Percentiles rank a stretch among this genome's conserved stretches.
phyloP scores from a whole-genome alignment of 306 rosid genomes.

The Fragaria iinumae region DNA sequence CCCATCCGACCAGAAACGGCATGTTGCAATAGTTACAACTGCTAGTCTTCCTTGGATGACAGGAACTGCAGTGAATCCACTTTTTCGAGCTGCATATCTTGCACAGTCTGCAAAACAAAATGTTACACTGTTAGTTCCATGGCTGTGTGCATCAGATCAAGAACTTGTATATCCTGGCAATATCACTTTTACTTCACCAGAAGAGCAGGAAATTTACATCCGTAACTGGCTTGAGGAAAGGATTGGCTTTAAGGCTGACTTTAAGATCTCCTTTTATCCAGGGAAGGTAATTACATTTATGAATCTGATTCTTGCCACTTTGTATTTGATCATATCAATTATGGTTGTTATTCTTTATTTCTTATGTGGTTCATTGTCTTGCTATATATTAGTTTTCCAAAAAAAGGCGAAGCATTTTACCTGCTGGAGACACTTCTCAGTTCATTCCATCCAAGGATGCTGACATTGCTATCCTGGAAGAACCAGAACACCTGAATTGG shows the following conservation, averaged over 20 bases:
- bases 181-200: slow-evolving; percentile 81
- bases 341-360: slow-evolving; percentile 5
- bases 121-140: slow-evolving; percentile 91
- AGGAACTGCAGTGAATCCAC: slow-evolving; percentile 95
- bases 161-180: slow-evolving; percentile 78
- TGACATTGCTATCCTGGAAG: slow-evolving; percentile 93
- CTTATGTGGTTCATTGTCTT: slow-evolving; percentile 29
- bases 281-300: slow-evolving; percentile 66
- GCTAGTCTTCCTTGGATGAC: slow-evolving; percentile 99
- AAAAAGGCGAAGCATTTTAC: slow-evolving; percentile 83
- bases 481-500: slow-evolving; percentile 98
- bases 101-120: slow-evolving; percentile 71
- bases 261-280: slow-evolving; percentile 91
- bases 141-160: slow-evolving; percentile 94
- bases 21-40: slow-evolving; percentile 93
- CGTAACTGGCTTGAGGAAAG: slow-evolving; percentile 99
- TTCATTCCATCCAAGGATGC: slow-evolving; percentile 88
- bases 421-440: slow-evolving; percentile 94
- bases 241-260: slow-evolving; percentile 85
- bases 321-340: slow-evolving; percentile 12
- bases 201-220: slow-evolving; percentile 86
- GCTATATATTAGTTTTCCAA: slow-evolving; percentile 61
- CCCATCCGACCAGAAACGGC: slow-evolving; percentile 54
- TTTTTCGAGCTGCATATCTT: slow-evolving; percentile 95
- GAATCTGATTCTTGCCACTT: slow-evolving; percentile 16